These are phyloP conservation scores for Boletus subcaerulescens DNA, from an alignment of 768 basidiomycete genomes.

Conservation along the genomic window DNA sequence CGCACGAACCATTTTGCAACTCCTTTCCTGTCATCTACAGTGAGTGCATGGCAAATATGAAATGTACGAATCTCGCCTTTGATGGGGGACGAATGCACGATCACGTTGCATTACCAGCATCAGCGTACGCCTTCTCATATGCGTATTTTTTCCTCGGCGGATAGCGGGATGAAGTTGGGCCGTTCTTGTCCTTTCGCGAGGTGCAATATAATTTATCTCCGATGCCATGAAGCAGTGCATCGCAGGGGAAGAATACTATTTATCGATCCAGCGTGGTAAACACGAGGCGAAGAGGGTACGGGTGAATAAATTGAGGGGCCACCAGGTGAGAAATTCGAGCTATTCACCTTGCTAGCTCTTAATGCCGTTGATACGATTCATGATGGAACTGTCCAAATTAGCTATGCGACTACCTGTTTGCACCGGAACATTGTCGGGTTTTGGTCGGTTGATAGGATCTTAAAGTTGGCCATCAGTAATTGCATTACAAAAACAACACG, in stretches of 20 bases:
- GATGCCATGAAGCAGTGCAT: conserved; percentile 25
- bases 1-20: conserved; percentile 12
- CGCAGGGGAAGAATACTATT: conserved; percentile 20
- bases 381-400: conserved; percentile 2
- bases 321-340: conserved; percentile 8
- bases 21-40: conserved; percentile 11
- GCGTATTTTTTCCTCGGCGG: conserved; percentile 15
- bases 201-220: conserved; percentile 27
- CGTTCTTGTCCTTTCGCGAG: conserved; percentile 18
- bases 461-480: conserved; percentile 9
- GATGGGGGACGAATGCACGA: not conserved
- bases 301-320: conserved; percentile 11
- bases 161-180: conserved; percentile 14
- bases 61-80: conserved; percentile 7
- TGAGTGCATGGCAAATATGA: conserved; percentile 12
- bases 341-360: conserved; percentile 11
- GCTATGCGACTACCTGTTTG: not conserved
- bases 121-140: not conserved
- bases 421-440: conserved; percentile 5
- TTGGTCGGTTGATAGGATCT: conserved; percentile 18
- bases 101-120: not conserved
- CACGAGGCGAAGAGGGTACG: conserved; percentile 28
- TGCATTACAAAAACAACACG: conserved; percentile 17
- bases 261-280: conserved; percentile 31
- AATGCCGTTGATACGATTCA: conserved; percentile 6